Base-by-base conservation (phyloP, 2,329 filamentous ascomycete genomes). In the Chaetomiaceae sp. region DNA sequence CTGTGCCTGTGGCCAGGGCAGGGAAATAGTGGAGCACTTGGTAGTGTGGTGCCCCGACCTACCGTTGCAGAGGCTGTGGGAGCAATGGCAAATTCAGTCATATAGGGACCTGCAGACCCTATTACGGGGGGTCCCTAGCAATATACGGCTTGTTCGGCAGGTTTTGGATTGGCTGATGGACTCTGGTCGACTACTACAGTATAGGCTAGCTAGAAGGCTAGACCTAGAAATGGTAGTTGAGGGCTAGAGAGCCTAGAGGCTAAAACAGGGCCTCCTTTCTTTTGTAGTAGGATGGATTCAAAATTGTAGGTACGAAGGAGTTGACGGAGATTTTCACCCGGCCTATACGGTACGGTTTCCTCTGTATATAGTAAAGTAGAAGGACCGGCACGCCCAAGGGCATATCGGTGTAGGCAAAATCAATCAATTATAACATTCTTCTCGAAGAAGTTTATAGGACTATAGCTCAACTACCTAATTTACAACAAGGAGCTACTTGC, bases 321-420 rank as follows among this genome's bases (percentile, higher is more conserved):
- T 19, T 25, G 30, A 44, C 30, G 20, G 17, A 25, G 33, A 12
- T 38, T 37, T 45, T 25, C 12, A 35, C 12, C 43, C 43, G 19
- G 43, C 43, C 31, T 27, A 25, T 17, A 16, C 7, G 43, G 31
- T 23, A 45, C 13, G 19, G 43, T 45, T 45, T 45, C 43, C 43
- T 45, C n/a, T 45, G 17, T 45, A 45, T 25, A 16, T 45, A 45
- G 33, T n/a, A 12, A 42, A 30, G 43, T 45, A 45, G 43, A 37
- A 27, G 43, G 43, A 16, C 43, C 43, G 33, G 43, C 33, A 25
- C 20, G 33, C 31, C 19, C 14, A 27, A 4, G 13, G 43, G 33
- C 33, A 45, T 37, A 45, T 21, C 43, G 31, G 31, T 17, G 43
- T 37, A 35, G 13, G 43, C 35, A 45, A 25, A 45, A 35, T 45